Conservation (phyloP, 345 rosid genomes). For the Iberis pinnata region DNA sequence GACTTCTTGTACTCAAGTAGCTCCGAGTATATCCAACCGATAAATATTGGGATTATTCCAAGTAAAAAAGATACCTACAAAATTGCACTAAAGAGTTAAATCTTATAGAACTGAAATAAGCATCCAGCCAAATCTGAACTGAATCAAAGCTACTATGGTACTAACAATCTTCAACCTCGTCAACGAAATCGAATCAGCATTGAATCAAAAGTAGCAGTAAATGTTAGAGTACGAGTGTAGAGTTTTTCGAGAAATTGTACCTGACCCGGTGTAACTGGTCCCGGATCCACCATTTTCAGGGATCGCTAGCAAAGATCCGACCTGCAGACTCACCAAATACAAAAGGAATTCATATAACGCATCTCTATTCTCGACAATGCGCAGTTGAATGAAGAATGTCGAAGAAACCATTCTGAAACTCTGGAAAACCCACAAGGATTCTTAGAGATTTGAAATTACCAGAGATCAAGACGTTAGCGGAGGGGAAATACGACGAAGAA, state of each 20-base stretch:
- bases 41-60: constrained; percentile 67
- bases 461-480: constrained; percentile 13
- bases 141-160: not conserved
- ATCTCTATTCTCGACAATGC: constrained; percentile 9
- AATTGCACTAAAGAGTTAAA: constrained; percentile 11
- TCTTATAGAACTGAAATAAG: constrained; percentile 19
- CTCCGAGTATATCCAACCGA: constrained; percentile 93
- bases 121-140: not conserved
- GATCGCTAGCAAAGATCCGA: constrained; percentile 21
- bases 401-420: not conserved
- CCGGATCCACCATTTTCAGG: constrained; percentile 54
- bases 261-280: constrained; percentile 80
- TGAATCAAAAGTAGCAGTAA: constrained; percentile 12
- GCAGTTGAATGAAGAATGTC: not conserved
- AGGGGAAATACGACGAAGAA: not conserved
- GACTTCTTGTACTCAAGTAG: constrained; percentile 60
- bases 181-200: constrained; percentile 2
- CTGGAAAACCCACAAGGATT: not conserved
- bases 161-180: not conserved
- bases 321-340: too few relatives aligned
- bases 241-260: too few relatives aligned
- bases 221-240: not conserved
- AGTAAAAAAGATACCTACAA: constrained; percentile 83
- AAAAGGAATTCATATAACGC: too few relatives aligned
- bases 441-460: constrained; percentile 23